Conservation (phyloP, 768 basidiomycete genomes). For the Nidularia pulvinata region DNA sequence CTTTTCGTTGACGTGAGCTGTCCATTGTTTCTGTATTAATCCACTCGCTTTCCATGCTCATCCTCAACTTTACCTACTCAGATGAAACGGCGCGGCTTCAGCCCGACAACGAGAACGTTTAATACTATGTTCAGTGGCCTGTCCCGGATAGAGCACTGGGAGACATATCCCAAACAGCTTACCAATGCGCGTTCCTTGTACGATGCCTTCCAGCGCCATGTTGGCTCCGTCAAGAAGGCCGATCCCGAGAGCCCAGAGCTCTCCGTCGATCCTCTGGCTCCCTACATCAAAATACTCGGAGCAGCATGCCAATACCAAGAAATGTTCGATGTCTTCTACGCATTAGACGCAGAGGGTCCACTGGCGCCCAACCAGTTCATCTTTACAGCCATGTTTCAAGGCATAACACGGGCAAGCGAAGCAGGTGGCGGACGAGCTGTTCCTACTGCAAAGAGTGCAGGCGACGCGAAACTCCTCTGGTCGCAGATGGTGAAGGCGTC, state of each 20-base stretch:
- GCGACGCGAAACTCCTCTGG: constrained; percentile 77
- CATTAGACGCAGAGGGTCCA: constrained; percentile 61
- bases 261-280: constrained; percentile 45
- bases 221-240: constrained; percentile 44
- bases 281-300: constrained; percentile 71
- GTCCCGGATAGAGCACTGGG: constrained; percentile 63
- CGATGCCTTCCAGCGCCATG: constrained; percentile 50
- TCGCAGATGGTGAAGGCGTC: constrained; percentile 54
- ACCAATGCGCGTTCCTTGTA: constrained; percentile 61
- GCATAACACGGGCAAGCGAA: constrained; percentile 28
- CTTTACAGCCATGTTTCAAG: constrained; percentile 67
- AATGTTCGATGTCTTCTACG: constrained; percentile 77
- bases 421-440: constrained; percentile 17
- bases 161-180: constrained; percentile 56
- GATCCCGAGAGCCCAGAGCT: constrained; percentile 49
- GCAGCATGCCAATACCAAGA: constrained; percentile 58
- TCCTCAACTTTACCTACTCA: constrained; percentile 18
- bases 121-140: constrained; percentile 70
- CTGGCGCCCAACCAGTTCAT: constrained; percentile 59
- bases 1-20: constrained; percentile 65
- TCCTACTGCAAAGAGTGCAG: constrained; percentile 40
- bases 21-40: constrained; percentile 3
- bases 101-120: constrained; percentile 67
- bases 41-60: neutral
- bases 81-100: constrained; percentile 87